Evolutionary conservation across 352 stramenopile species (phyloP).

Genomic region (Pelagophyceae sp.): DNA sequence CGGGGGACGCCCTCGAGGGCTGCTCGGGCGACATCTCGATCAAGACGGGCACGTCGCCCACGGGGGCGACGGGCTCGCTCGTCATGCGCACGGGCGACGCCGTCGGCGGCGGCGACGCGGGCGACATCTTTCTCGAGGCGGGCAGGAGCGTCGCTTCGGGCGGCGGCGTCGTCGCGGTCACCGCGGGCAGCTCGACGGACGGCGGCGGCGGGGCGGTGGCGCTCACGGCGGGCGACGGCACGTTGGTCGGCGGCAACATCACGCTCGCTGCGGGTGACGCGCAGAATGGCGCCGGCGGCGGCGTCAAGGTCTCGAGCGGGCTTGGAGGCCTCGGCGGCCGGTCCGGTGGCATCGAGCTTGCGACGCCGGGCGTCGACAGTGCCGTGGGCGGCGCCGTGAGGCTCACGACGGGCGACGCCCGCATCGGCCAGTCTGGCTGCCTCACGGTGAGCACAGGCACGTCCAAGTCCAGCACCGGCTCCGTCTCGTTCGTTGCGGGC

Average conservation of each 20-base stretch:
- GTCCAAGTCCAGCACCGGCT: background rate
- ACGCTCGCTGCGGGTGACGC: conserved; percentile 10
- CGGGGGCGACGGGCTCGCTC: conserved; percentile 1
- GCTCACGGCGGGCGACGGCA: conserved; percentile 21
- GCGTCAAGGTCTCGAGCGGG: background rate
- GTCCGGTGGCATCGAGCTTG: background rate
- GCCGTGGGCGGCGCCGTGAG: background rate
- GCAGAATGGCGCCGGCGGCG: background rate
- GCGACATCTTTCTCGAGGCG: conserved; percentile 14
- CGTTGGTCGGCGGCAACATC: background rate
- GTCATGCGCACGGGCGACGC: conserved; percentile 15
- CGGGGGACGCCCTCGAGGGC: too few relatives aligned
- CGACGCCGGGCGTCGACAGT: background rate
- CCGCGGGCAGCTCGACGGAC: conserved; percentile 31
- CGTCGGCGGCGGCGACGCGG: background rate
- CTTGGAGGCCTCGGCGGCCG: background rate
- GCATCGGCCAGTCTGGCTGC: background rate
- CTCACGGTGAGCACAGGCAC: conserved; percentile 16
- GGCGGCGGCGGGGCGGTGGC: conserved; percentile 20
- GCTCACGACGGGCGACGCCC: background rate
- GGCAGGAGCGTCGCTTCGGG: conserved; percentile 19
- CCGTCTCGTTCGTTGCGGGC: conserved; percentile 24
- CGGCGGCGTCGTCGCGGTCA: conserved; percentile 9
- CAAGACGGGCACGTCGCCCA: background rate
- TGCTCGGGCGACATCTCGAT: background rate